phyloP scores from a whole-genome alignment of 2,329 filamentous ascomycete genomes.

The Emergomyces africanus region DNA sequence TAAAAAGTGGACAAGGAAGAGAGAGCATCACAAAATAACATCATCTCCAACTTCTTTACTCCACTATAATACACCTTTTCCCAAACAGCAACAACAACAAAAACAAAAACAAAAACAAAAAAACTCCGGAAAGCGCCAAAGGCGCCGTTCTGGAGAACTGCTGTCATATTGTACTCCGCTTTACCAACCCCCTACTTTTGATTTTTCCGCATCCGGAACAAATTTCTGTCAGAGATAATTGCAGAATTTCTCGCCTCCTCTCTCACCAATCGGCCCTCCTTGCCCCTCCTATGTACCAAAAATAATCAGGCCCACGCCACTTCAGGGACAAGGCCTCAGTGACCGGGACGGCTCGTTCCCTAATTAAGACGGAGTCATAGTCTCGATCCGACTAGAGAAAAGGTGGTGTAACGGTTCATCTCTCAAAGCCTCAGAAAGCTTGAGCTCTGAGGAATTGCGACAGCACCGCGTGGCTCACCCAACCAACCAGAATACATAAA shows the following conservation, averaged over 20 bases:
- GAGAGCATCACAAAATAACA: neutral
- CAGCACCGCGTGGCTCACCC: neutral
- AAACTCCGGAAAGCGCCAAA: neutral
- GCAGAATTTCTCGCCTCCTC: neutral
- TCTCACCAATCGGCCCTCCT: neutral
- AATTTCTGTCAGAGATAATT: neutral
- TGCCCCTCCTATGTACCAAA: neutral
- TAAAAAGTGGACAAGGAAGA: neutral
- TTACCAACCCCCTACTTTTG: neutral
- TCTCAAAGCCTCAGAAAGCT: neutral
- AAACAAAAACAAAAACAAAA: neutral
- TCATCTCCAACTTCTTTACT: neutral
- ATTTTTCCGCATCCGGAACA: neutral
- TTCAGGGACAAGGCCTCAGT: constrained; percentile 1
- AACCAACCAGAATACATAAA: constrained; percentile 1
- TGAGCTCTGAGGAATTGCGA: constrained; percentile 4
- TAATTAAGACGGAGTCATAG: constrained; percentile 1
- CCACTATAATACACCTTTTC: neutral
- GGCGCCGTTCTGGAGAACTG: neutral
- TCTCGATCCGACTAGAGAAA: neutral
- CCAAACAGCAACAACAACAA: constrained; percentile 2
- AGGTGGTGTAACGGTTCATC: constrained; percentile 2
- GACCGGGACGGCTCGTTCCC: constrained; percentile 2
- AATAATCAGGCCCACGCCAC: constrained; percentile 1
- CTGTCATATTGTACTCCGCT: neutral